Percentiles rank a stretch among this genome's conserved stretches.
These are phyloP conservation scores for Arabidopsis hybrid DNA, from an alignment of 441 rosid species.

Conservation along the genomic window DNA sequence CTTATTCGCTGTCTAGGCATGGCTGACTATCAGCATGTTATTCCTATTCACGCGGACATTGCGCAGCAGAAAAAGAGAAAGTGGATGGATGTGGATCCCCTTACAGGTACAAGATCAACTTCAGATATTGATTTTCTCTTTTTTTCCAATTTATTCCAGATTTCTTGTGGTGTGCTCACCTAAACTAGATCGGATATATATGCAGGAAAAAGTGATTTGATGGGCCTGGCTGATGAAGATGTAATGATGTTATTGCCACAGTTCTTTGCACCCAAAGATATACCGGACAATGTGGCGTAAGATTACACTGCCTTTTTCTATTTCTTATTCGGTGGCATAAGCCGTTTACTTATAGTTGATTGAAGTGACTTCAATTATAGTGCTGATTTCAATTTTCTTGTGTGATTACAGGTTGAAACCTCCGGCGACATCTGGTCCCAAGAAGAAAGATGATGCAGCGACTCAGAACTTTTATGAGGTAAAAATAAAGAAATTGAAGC, in stretches of 20 bases:
- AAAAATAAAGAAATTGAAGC: slow-evolving; percentile 18
- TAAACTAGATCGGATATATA: slow-evolving; percentile 9
- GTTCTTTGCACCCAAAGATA: slow-evolving; percentile 81
- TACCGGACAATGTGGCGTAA: slow-evolving; percentile 81
- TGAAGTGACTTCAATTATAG: slow-evolving; percentile 1
- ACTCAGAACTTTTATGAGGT: slow-evolving; percentile 66
- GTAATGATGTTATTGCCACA: slow-evolving; percentile 87
- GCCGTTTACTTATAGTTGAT: not conserved
- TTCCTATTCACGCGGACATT: slow-evolving; percentile 86
- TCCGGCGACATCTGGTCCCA: slow-evolving; percentile 59
- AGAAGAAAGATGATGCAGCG: slow-evolving; percentile 66
- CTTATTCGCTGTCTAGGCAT: slow-evolving; percentile 79
- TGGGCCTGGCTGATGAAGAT: slow-evolving; percentile 81
- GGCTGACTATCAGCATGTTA: slow-evolving; percentile 98
- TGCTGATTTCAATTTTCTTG: not conserved
- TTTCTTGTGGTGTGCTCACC: not conserved
- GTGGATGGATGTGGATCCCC: slow-evolving; percentile 65
- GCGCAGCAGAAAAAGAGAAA: slow-evolving; percentile 76
- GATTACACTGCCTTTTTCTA: slow-evolving; percentile 39
- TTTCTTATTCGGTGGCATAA: not conserved
- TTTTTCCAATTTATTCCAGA: not conserved
- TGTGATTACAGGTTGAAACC: slow-evolving; percentile 74
- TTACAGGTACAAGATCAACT: slow-evolving; percentile 52
- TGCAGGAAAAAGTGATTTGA: slow-evolving; percentile 63
- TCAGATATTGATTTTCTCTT: not conserved